These are phyloP conservation scores for Eucalyptus sideroxylon DNA, from an alignment of 345 rosid genomes.

Conservation along the genomic window DNA sequence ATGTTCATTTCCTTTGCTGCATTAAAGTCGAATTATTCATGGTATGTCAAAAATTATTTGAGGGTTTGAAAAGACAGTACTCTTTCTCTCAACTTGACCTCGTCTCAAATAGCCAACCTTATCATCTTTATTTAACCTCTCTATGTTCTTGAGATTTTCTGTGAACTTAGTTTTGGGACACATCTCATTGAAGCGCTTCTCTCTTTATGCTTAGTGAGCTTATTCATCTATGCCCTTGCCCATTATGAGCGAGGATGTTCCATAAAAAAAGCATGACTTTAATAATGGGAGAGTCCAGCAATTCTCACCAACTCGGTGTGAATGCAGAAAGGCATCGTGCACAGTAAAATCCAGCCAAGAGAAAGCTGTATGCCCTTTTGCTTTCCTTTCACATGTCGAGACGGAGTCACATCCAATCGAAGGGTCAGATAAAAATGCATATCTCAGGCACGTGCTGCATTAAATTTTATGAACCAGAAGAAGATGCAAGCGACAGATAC, in stretches of 20 bases:
- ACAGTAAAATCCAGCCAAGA: background rate
- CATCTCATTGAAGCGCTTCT: background rate
- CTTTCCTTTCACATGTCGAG: background rate
- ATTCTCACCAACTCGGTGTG: background rate
- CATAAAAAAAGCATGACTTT: background rate
- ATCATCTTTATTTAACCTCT: background rate
- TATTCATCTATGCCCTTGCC: background rate
- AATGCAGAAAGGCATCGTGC: background rate
- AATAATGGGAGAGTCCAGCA: background rate
- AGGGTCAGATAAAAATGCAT: background rate
- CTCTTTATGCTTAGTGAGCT: background rate
- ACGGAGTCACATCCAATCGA: background rate
- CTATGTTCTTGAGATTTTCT: background rate
- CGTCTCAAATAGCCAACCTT: background rate
- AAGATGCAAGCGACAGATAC: background rate
- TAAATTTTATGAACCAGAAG: background rate
- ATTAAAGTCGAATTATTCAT: background rate
- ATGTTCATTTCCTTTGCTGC: background rate
- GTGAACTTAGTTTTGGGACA: background rate
- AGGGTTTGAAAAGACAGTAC: background rate
- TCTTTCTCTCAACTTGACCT: background rate
- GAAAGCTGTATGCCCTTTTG: background rate
- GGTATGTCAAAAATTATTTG: background rate
- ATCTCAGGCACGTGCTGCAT: background rate
- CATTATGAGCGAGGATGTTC: background rate